Evolutionary conservation across 208 protist genomes (phyloP).

Genomic region (Wallacemonas sp.): DNA sequence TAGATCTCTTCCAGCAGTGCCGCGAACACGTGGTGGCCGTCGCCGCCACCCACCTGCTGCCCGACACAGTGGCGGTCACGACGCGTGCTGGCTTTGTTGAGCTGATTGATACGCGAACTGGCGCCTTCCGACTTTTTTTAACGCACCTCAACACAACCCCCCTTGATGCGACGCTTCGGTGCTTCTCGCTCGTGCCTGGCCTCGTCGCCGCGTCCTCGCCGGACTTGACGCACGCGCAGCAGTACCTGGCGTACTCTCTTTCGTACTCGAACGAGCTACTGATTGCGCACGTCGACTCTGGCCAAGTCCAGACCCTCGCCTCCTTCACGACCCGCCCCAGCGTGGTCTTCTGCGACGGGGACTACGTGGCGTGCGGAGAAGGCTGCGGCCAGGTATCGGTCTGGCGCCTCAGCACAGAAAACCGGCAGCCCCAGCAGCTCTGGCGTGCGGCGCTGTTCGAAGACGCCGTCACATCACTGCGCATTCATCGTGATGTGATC

Average conservation of each 20-base stretch:
- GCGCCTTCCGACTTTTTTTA: slow-evolving; percentile 79
- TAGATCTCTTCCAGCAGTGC: slow-evolving; percentile 68
- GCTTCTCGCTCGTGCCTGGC: slow-evolving; percentile 74
- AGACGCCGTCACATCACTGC: slow-evolving; percentile 53
- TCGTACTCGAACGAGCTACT: slow-evolving; percentile 88
- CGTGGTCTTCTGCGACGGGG: slow-evolving; percentile 60
- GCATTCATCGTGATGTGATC: slow-evolving; percentile 42
- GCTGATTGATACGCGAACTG: slow-evolving; percentile 60
- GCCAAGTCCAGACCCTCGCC: slow-evolving; percentile 45
- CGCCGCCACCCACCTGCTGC: slow-evolving; percentile 42
- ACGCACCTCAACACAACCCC: slow-evolving; percentile 67
- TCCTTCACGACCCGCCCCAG: slow-evolving; percentile 65
- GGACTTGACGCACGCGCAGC: slow-evolving; percentile 10
- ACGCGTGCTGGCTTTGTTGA: slow-evolving; percentile 81
- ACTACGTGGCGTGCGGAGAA: slow-evolving; percentile 78
- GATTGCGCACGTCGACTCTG: slow-evolving; percentile 53
- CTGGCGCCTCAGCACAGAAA: slow-evolving; percentile 51
- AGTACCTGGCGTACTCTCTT: slow-evolving; percentile 69
- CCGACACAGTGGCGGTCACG: slow-evolving; percentile 61
- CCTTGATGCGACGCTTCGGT: slow-evolving; percentile 64
- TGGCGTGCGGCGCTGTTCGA: slow-evolving; percentile 54
- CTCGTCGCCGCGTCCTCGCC: slow-evolving; percentile 21
- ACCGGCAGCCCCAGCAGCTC: slow-evolving; percentile 23
- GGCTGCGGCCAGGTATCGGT: slow-evolving; percentile 66
- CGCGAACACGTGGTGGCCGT: slow-evolving; percentile 65